Conservation (phyloP, 106 monocot genomes). For the Cymbidium sinense region DNA sequence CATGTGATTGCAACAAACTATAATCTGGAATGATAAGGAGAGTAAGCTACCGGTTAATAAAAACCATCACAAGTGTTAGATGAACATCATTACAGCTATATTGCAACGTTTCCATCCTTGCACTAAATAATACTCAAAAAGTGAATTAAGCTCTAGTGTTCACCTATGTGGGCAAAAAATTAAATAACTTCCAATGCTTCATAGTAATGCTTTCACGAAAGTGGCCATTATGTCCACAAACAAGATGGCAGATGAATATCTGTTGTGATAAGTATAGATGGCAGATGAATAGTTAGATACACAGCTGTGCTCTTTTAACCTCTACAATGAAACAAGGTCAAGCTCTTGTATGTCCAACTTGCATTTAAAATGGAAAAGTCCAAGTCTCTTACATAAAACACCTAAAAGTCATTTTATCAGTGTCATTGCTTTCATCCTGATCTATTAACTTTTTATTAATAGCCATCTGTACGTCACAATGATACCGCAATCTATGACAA, state of each 20-base stretch:
- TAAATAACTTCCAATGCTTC: not conserved
- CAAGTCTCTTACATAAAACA: not conserved
- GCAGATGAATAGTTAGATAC: too few relatives aligned
- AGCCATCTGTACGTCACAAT: not conserved
- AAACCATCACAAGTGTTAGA: not conserved
- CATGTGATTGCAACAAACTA: slow-evolving; percentile 80
- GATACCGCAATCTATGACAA: not conserved
- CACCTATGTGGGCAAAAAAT: not conserved
- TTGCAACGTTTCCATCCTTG: not conserved
- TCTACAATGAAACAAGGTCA: not conserved
- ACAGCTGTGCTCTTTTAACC: not conserved
- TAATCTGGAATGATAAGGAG: slow-evolving; percentile 45
- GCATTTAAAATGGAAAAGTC: not conserved
- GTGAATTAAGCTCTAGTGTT: too few relatives aligned
- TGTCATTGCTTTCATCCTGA: not conserved
- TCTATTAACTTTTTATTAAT: not conserved
- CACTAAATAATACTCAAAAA: not conserved
- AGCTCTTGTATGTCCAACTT: not conserved
- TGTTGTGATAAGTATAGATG: too few relatives aligned
- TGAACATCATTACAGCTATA: not conserved
- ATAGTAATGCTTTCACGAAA: not conserved
- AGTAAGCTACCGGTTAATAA: not conserved
- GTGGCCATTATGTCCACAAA: not conserved
- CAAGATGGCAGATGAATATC: too few relatives aligned
- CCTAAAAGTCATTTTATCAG: not conserved